Evolutionary conservation across 768 basidiomycete genomes (phyloP).

Genomic region (Tephrocybe sp.): DNA sequence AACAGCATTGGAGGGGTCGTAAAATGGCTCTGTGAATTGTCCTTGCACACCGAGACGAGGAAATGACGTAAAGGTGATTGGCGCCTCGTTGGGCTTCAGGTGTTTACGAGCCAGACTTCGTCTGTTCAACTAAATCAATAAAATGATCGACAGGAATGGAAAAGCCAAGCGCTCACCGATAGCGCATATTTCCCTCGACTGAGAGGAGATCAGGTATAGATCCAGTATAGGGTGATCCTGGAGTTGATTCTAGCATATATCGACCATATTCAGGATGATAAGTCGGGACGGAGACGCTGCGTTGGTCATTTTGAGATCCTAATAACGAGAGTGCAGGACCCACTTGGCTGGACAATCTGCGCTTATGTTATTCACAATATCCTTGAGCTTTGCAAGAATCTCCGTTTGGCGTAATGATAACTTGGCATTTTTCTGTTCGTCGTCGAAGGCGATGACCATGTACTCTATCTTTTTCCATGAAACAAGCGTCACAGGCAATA

Average conservation of each 20-base stretch:
- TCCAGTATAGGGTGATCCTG: slow-evolving; percentile 92
- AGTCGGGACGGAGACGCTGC: slow-evolving; percentile 73
- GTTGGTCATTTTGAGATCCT: neutral
- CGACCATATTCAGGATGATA: slow-evolving; percentile 99
- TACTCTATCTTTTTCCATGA: slow-evolving; percentile 75
- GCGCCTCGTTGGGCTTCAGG: slow-evolving; percentile 82
- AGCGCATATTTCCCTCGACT: slow-evolving; percentile 94
- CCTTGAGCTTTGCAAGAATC: slow-evolving; percentile 76
- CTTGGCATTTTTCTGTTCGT: slow-evolving; percentile 73
- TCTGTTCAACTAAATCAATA: slow-evolving; percentile 33
- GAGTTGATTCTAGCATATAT: slow-evolving; percentile 98
- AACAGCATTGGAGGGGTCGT: slow-evolving; percentile 65
- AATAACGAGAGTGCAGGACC: slow-evolving; percentile 21
- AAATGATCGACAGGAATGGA: slow-evolving; percentile 3
- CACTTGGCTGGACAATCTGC: slow-evolving; percentile 60
- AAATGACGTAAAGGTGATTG: slow-evolving; percentile 93
- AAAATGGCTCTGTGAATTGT: slow-evolving; percentile 90
- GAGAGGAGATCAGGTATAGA: slow-evolving; percentile 81
- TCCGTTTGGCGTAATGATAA: slow-evolving; percentile 95
- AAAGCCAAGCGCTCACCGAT: slow-evolving; percentile 51
- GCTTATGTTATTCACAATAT: slow-evolving; percentile 65
- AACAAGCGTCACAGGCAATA: neutral
- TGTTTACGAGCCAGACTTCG: slow-evolving; percentile 82
- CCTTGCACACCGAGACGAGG: slow-evolving; percentile 88
- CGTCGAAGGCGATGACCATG: slow-evolving; percentile 87